A percentile compares a stretch with the other conserved stretches of the same genome.
These are phyloP conservation scores for Microbotryum intermedium DNA, from an alignment of 1,284 basidiomycete species.

Conservation along the genomic window DNA sequence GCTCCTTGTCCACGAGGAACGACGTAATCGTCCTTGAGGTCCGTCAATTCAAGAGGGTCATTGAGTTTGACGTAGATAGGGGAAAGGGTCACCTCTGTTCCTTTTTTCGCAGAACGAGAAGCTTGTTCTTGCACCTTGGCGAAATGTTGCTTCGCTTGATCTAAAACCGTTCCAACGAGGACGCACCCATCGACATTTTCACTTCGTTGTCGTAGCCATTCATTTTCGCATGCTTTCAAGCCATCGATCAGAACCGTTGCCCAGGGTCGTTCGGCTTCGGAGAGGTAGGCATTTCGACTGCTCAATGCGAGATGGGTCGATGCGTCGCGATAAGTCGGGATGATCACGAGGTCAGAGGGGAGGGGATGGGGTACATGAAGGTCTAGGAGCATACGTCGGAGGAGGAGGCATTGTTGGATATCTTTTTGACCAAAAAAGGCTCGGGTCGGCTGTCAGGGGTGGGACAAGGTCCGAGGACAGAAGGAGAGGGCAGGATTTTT, in stretches of 20 bases:
- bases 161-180: slow-evolving; percentile 6
- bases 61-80: slow-evolving; percentile 88
- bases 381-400: slow-evolving; percentile 75
- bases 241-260: slow-evolving; percentile 69
- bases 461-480: background rate
- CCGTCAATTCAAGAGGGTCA: slow-evolving; percentile 51
- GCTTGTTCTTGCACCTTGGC: slow-evolving; percentile 35
- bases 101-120: slow-evolving; percentile 34
- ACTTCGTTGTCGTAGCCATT: no score
- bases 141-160: slow-evolving; percentile 12
- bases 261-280: slow-evolving; percentile 52
- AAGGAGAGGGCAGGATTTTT: background rate
- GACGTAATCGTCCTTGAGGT: no score
- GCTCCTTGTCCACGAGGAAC: slow-evolving; percentile 43
- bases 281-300: slow-evolving; percentile 82
- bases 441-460: slow-evolving; percentile 59
- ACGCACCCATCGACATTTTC: background rate
- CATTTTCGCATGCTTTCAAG: slow-evolving; percentile 39
- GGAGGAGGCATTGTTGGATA: slow-evolving; percentile 85
- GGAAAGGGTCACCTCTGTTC: slow-evolving; percentile 50
- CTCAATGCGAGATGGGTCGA: slow-evolving; percentile 70
- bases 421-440: slow-evolving; percentile 98
- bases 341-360: slow-evolving; percentile 61
- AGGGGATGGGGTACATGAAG: slow-evolving; percentile 65
- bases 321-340: slow-evolving; percentile 57